Evolutionary conservation across 306 rosid genomes (phyloP).

Genomic region (Albizia julibrissin): DNA sequence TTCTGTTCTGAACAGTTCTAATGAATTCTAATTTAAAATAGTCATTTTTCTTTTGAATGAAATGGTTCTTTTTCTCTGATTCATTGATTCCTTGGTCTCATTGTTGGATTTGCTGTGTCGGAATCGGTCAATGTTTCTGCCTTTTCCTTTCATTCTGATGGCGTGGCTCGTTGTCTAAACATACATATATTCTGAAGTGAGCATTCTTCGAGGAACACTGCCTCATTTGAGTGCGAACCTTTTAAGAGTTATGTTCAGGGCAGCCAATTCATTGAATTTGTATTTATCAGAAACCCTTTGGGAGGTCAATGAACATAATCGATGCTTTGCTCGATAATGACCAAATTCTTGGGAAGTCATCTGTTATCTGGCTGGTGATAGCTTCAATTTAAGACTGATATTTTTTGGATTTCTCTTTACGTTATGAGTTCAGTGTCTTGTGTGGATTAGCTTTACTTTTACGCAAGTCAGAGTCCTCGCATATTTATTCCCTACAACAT

Average conservation of each 20-base stretch:
- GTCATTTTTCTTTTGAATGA: neutral
- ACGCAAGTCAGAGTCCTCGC: no score
- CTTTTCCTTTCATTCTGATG: no score
- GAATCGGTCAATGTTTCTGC: no score
- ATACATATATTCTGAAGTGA: neutral
- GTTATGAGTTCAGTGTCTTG: neutral
- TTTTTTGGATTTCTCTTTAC: neutral
- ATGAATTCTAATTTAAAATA: neutral
- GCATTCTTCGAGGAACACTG: no score
- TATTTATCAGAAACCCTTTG: neutral
- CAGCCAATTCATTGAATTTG: neutral
- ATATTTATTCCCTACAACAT: no score
- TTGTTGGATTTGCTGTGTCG: neutral
- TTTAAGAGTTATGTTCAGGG: neutral
- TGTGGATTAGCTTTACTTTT: no score
- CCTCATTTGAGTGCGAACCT: neutral
- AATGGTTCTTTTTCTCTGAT: neutral
- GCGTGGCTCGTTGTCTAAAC: neutral
- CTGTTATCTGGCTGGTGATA: neutral
- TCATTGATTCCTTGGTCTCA: no score
- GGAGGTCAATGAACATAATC: neutral
- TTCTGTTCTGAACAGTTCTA: conserved; percentile 1
- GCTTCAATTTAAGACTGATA: neutral
- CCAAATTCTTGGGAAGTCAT: neutral
- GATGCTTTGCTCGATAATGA: neutral